These are phyloP conservation scores for Elasticomyces elasticus DNA, from an alignment of 495 filamentous ascomycete species.

Conservation along the genomic window DNA sequence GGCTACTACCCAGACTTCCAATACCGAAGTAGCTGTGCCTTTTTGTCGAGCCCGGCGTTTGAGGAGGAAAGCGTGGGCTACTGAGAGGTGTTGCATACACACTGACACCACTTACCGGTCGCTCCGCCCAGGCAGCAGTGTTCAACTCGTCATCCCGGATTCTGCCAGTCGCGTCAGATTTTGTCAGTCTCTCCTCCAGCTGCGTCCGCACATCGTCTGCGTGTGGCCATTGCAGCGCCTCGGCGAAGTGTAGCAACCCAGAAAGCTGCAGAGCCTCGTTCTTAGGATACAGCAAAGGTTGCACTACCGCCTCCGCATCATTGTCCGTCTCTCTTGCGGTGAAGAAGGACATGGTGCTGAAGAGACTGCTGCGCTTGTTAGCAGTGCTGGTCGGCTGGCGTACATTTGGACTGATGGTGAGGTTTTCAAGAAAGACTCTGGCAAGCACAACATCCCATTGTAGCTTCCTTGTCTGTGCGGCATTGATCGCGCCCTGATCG, in stretches of 20 bases:
- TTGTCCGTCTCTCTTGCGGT: slow-evolving; percentile 6
- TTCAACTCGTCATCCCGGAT: slow-evolving; percentile 25
- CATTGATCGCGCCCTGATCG: slow-evolving; percentile 49
- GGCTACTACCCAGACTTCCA: not conserved
- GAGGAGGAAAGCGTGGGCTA: slow-evolving; percentile 16
- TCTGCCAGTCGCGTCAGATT: slow-evolving; percentile 22
- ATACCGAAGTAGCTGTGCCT: slow-evolving; percentile 26
- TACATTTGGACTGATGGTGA: slow-evolving; percentile 27
- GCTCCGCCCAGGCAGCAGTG: slow-evolving; percentile 12
- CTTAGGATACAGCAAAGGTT: slow-evolving; percentile 10
- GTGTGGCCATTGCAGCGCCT: slow-evolving; percentile 43
- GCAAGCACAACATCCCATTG: slow-evolving; percentile 74
- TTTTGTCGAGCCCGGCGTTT: slow-evolving; percentile 1
- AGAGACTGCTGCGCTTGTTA: slow-evolving; percentile 11
- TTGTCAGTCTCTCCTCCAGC: slow-evolving; percentile 43
- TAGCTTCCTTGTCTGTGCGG: slow-evolving; percentile 49
- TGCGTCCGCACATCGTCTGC: slow-evolving; percentile 34
- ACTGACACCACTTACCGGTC: slow-evolving; percentile 20
- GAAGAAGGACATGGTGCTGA: slow-evolving; percentile 14
- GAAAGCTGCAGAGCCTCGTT: slow-evolving; percentile 38
- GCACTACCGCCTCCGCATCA: not conserved
- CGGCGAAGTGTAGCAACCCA: slow-evolving; percentile 42
- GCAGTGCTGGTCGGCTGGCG: not conserved
- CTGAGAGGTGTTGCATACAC: slow-evolving; percentile 30
- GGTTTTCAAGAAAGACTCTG: slow-evolving; percentile 65